Base-by-base conservation (phyloP, 805 yeast genomes). In the Candida vartiovaarae region DNA sequence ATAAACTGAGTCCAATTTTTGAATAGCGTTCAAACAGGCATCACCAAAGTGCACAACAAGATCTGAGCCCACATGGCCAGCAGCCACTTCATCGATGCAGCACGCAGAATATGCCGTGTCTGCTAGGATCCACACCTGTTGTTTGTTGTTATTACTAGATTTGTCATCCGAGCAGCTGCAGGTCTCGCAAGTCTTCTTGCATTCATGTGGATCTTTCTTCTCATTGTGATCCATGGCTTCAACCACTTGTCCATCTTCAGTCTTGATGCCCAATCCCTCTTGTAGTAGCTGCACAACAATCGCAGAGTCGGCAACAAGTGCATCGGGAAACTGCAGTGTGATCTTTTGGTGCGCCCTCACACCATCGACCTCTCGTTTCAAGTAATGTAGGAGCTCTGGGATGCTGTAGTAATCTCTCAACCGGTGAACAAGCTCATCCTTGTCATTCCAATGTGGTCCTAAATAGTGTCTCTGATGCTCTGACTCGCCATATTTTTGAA, bases 11-110 rank as follows among this genome's bases (percentile, higher is more conserved):
- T 84, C 80, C n/a, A 87, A 59, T 36, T 77, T 76, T 37, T 76
- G 79, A 5, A 87, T 80, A 0, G 89, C 84, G 53, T 84, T 89
- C 57, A 93, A 64, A 62, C 99, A 93, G 0, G 98, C 91, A 59
- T 88, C 95, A 3, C 99, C 99, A 63, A 90, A 87, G 63, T 93
- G 99, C 2, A 90, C 79, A 28, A 93, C 87, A 4, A 84, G 64
- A 50, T 91, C 96, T 6, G 93, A 89, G 6, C 68, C 59, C 11
- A 91, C 95, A 62, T 93, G 99, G 57, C 85, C 90, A 1, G 96
- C 95, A 0, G 99, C 98, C 27, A 91, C 95, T 57, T 90, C 97
- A 62, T 93, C 99, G 8, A 91, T 83, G 65, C 99, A 93, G 63
- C 99, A 93, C 1, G 96, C 72, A 28, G 96, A 86, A 57, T 93